Evolutionary conservation across 2,329 filamentous ascomycete species (phyloP), one percentile per base, ranked within the genome.

Genomic region (Fusarium nisikadoi): DNA sequence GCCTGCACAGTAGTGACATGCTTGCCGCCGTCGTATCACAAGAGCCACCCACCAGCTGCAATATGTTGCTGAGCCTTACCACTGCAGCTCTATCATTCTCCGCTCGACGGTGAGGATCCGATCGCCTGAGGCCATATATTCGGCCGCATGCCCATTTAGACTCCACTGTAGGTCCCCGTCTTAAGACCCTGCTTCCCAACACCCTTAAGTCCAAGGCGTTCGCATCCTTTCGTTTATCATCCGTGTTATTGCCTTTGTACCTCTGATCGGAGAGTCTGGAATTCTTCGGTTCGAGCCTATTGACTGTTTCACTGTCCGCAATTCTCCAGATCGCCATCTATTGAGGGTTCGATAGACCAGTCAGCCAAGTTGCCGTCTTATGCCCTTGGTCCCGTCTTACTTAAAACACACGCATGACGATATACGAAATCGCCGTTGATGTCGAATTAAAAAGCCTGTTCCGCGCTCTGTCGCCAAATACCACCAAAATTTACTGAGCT

Each of bases 381-480:
- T 41, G n/a, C 47, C 33, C 27, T 42, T 54, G 46, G 38, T 49
- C 42, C 57, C 29, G 23, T 29, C 61, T 57, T 56, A 47, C 33
- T 20, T 63, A 29, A 36, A 36, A 45, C 53, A 45, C 23, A 47
- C 36, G 29, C 35, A 62, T 46, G 68, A 43, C 58, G 39, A 59
- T 55, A 69, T 54, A 69, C 64, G 41, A 58, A 58, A 55, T 60
- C 43, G 31, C 63, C 43, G 57, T 75, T 72, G 53, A 79, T 80
- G 78, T 73, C 74, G 70, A 79, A 71, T 43, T 76, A 74, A 72
- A 64, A 57, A 25, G 54, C 20, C 33, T 49, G 45, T 36, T 60
- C 53, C 61, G 79, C 77, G 78, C 76, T 63, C 70, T 70, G 76
- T 73, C 76, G 77, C 77, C 57, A 25, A 65, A 64, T 63, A 56